Evolutionary conservation across 2,329 filamentous ascomycete genomes (phyloP).

Genomic region (Diaporthe velutina): DNA sequence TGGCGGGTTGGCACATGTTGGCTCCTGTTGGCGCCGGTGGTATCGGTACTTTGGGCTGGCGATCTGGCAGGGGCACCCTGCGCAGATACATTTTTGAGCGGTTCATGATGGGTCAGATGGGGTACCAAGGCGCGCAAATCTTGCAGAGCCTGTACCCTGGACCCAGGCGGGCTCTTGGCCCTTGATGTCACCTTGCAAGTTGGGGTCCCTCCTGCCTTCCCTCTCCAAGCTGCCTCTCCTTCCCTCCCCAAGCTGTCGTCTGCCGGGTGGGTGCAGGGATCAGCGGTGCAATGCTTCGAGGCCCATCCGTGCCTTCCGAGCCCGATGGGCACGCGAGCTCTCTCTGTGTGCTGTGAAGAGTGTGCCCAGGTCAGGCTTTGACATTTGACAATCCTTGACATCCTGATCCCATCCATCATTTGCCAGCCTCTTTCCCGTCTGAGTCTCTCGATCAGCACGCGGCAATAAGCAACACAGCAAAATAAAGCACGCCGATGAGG

Average conservation of each 20-base stretch:
- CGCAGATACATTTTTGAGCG: conserved; percentile 26
- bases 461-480: neutral
- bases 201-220: neutral
- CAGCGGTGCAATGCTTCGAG: neutral
- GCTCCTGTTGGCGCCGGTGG: conserved; percentile 25
- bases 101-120: conserved; percentile 7
- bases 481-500: neutral
- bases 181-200: conserved; percentile 12
- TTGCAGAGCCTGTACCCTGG: conserved; percentile 13
- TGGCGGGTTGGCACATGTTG: conserved; percentile 27
- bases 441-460: neutral
- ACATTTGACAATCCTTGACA: neutral
- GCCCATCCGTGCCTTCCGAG: conserved; percentile 30
- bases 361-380: neutral
- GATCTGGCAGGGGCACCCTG: conserved; percentile 19
- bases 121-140: conserved; percentile 18
- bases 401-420: conserved; percentile 7
- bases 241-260: neutral
- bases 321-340: conserved; percentile 28
- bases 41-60: conserved; percentile 29
- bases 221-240: neutral
- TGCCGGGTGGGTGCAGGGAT: conserved; percentile 1
- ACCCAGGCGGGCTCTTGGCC: conserved; percentile 5
- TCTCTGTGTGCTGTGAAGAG: neutral
- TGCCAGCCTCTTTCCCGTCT: neutral